These are phyloP conservation scores for Sarcocystis neurona DNA, from an alignment of 169 alveolate genomes.

Conservation along the genomic window DNA sequence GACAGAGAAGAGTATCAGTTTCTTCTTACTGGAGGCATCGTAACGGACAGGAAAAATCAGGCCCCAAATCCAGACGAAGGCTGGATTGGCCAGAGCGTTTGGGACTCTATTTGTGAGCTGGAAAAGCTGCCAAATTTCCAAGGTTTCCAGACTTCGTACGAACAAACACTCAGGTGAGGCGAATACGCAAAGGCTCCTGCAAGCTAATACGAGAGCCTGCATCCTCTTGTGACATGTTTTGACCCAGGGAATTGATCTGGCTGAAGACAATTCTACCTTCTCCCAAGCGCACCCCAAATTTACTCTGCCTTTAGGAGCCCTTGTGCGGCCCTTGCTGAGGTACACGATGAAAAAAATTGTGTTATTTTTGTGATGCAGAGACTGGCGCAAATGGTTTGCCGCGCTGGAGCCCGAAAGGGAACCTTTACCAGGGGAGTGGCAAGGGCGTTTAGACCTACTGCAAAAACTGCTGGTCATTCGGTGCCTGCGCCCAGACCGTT, in stretches of 20 bases:
- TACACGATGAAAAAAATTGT: no score
- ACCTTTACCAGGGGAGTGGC: conserved; percentile 95
- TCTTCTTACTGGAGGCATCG: conserved; percentile 88
- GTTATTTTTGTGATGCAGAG: no score
- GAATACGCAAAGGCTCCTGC: no score
- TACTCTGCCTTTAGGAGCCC: no score
- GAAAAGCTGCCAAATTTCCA: conserved; percentile 82
- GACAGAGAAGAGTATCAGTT: conserved; percentile 85
- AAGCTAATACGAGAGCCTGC: no score
- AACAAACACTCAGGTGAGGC: conserved; percentile 88
- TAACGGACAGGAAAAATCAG: conserved; percentile 77
- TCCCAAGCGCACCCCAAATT: no score
- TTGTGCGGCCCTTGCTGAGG: no score
- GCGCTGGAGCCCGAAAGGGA: conserved; percentile 86
- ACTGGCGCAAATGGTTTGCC: conserved; percentile 73
- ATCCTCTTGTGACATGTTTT: no score
- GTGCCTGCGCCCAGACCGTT: conserved; percentile 91
- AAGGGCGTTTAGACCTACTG: conserved; percentile 87
- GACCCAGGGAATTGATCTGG: no score
- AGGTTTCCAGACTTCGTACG: conserved; percentile 88
- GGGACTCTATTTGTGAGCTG: conserved; percentile 89
- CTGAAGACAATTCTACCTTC: no score
- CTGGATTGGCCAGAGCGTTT: conserved; percentile 86
- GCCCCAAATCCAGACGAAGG: conserved; percentile 89
- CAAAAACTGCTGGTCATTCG: conserved; percentile 85